phyloP scores from a whole-genome alignment of 345 rosid genomes.

The Eucalyptus microcorys region DNA sequence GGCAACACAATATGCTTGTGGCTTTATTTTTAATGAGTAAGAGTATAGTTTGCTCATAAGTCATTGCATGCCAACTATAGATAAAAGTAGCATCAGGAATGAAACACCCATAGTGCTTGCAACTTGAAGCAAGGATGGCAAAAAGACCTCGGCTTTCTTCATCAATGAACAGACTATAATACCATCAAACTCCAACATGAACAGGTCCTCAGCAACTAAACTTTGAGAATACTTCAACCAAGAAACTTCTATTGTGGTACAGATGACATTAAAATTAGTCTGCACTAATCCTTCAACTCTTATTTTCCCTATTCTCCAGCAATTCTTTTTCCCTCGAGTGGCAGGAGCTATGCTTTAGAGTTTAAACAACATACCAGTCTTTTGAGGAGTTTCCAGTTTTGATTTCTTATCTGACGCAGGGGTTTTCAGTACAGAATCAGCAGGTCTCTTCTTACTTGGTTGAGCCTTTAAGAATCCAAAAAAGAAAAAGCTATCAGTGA shows the following conservation, averaged over 20 bases:
- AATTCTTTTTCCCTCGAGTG: not conserved
- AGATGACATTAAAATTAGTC: not conserved
- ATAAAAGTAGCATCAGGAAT: not conserved
- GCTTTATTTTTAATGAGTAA: not conserved
- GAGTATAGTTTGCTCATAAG: not conserved
- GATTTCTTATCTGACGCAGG: constrained; percentile 51
- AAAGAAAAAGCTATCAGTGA: not conserved
- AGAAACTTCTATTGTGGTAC: not conserved
- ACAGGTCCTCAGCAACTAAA: not conserved
- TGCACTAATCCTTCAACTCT: not conserved
- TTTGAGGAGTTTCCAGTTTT: constrained; percentile 58
- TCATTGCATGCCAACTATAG: not conserved
- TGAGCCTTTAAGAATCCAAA: constrained; percentile 14
- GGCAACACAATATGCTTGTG: not conserved
- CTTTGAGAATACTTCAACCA: not conserved
- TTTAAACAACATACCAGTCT: constrained; percentile 35
- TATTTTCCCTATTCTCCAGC: not conserved
- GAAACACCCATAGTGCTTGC: not conserved
- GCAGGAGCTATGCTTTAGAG: not conserved
- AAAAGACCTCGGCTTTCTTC: not conserved
- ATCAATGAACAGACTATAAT: not conserved
- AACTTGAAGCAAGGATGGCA: not conserved
- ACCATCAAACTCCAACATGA: not conserved
- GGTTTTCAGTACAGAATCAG: constrained; percentile 27
- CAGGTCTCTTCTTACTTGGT: constrained; percentile 55